Percentiles rank a stretch among this genome's conserved stretches.
Conservation (phyloP, 2,329 filamentous ascomycete species). For the Fusarium mundagurra region DNA sequence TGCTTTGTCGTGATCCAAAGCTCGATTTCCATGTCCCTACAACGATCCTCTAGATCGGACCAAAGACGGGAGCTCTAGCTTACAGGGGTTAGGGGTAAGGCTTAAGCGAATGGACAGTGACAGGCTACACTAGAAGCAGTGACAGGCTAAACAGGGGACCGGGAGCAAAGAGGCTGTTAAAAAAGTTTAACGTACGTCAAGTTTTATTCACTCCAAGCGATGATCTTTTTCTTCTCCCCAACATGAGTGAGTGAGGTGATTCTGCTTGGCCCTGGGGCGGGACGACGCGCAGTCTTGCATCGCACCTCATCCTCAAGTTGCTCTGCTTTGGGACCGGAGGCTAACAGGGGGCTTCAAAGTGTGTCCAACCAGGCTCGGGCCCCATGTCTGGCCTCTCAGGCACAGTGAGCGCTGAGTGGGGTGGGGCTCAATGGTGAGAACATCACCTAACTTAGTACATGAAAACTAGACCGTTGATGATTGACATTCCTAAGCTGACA, state of each 20-base stretch:
- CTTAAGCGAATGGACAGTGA: conserved; percentile 5
- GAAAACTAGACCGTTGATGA: conserved; percentile 6
- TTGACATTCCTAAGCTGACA: background rate
- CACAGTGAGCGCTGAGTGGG: background rate
- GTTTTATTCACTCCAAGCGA: background rate
- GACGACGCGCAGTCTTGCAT: conserved; percentile 9
- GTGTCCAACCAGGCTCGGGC: conserved; percentile 4
- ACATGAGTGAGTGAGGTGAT: background rate
- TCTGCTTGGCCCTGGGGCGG: background rate
- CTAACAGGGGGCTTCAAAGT: background rate
- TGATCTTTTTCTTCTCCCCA: background rate
- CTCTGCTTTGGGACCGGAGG: background rate
- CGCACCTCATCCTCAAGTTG: background rate
- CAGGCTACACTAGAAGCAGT: background rate
- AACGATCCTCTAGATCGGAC: conserved; percentile 40
- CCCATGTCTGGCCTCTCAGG: background rate
- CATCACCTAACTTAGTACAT: background rate
- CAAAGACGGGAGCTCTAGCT: conserved; percentile 34
- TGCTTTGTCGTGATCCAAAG: background rate
- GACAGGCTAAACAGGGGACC: background rate
- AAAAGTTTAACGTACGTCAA: background rate
- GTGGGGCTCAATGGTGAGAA: background rate
- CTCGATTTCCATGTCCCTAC: conserved; percentile 39
- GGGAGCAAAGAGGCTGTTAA: background rate
- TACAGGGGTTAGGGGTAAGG: conserved; percentile 30